These are phyloP conservation scores for Leccinum pallidistipes DNA, from an alignment of 1,284 basidiomycete genomes.

Conservation along the genomic window DNA sequence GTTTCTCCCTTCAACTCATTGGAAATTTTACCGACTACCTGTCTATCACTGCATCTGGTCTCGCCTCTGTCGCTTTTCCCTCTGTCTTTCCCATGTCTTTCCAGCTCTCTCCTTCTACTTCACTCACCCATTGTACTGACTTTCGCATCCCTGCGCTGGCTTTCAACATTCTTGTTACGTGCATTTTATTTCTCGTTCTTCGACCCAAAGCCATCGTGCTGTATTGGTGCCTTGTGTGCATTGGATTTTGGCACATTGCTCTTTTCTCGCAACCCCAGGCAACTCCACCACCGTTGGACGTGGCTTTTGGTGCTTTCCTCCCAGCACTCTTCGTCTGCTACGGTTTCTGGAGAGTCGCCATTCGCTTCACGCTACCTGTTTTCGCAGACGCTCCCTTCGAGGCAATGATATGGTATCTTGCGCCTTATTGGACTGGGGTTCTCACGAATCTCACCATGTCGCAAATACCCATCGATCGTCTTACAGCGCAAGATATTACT, in stretches of 20 bases:
- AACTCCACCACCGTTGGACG: constrained; percentile 66
- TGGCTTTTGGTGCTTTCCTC: constrained; percentile 75
- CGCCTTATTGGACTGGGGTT: constrained; percentile 80
- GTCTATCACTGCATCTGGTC: constrained; percentile 58
- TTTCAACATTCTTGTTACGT: constrained; percentile 69
- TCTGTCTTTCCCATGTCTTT: constrained; percentile 70
- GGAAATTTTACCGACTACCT: constrained; percentile 74
- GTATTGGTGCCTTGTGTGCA: constrained; percentile 79
- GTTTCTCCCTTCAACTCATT: constrained; percentile 66
- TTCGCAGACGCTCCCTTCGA: constrained; percentile 74
- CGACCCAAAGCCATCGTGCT: constrained; percentile 71
- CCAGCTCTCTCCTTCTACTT: constrained; percentile 46
- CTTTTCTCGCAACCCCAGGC: constrained; percentile 78
- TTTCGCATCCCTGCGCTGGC: constrained; percentile 66
- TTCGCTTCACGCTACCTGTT: constrained; percentile 73
- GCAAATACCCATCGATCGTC: constrained; percentile 72
- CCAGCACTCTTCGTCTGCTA: constrained; percentile 80
- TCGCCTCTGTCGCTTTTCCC: constrained; percentile 73
- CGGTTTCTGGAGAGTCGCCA: constrained; percentile 75
- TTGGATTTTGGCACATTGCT: constrained; percentile 86
- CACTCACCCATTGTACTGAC: constrained; percentile 68
- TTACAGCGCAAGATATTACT: constrained; percentile 69
- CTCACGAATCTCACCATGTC: constrained; percentile 65
- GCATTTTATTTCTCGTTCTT: constrained; percentile 68
- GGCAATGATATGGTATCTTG: constrained; percentile 71